phyloP scores from a whole-genome alignment of 2,329 filamentous ascomycete species.

The Pleoardoris graminearum region DNA sequence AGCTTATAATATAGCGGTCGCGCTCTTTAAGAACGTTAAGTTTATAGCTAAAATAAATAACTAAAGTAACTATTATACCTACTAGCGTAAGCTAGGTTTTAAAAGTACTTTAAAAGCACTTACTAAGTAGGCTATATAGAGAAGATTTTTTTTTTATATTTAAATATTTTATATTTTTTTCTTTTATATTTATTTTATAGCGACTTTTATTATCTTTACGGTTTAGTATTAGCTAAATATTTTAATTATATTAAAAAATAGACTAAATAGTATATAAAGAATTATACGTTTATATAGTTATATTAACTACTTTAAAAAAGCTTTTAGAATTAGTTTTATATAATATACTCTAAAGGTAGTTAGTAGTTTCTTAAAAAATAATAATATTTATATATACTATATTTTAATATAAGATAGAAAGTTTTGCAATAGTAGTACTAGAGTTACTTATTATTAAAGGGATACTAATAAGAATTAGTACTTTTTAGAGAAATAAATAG shows the following conservation, averaged over 20 bases:
- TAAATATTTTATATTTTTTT: slow-evolving; percentile 13
- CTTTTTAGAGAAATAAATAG: slow-evolving; percentile 14
- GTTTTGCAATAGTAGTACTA: slow-evolving; percentile 9
- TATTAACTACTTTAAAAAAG: slow-evolving; percentile 11
- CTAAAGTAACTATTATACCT: slow-evolving; percentile 9
- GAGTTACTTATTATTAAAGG: slow-evolving; percentile 12
- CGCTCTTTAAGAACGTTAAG: slow-evolving; percentile 8
- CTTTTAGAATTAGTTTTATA: slow-evolving; percentile 9
- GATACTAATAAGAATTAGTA: slow-evolving; percentile 13
- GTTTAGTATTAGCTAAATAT: slow-evolving; percentile 14
- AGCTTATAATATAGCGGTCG: slow-evolving; percentile 12
- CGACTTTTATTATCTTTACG: slow-evolving; percentile 13
- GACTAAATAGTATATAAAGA: slow-evolving; percentile 11
- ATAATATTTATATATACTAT: slow-evolving; percentile 11
- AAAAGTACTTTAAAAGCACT: slow-evolving; percentile 11
- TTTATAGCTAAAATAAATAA: slow-evolving; percentile 12
- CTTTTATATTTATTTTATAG: slow-evolving; percentile 10
- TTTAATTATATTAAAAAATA: slow-evolving; percentile 13
- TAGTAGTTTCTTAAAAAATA: slow-evolving; percentile 11
- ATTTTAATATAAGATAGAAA: slow-evolving; percentile 12
- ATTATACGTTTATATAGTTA: slow-evolving; percentile 9
- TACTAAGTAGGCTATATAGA: slow-evolving; percentile 10
- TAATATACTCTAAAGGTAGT: slow-evolving; percentile 13
- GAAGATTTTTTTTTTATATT: slow-evolving; percentile 9
- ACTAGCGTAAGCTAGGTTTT: slow-evolving; percentile 14